Evolutionary conservation across 805 yeast species (phyloP).

Genomic region (Candida odintsovae): DNA sequence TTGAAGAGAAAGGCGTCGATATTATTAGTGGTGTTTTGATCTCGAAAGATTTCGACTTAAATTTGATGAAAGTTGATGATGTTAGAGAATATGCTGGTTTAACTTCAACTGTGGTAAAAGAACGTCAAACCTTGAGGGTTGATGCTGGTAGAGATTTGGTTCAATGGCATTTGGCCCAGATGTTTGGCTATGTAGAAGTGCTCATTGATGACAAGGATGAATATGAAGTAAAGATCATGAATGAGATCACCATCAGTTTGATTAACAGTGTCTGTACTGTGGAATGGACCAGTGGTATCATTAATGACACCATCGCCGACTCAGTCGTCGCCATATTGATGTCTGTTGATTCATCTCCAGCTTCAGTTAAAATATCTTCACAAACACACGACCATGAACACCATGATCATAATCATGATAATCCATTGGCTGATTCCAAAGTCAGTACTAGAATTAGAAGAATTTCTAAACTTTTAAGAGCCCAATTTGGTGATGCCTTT

Average conservation of each 20-base stretch:
- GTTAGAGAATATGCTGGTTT: slow-evolving; percentile 84
- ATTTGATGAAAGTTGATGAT: slow-evolving; percentile 77
- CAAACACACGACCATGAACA: slow-evolving; percentile 44
- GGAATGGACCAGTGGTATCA: slow-evolving; percentile 86
- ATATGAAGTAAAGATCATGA: slow-evolving; percentile 56
- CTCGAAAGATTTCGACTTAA: slow-evolving; percentile 85
- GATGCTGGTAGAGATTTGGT: slow-evolving; percentile 78
- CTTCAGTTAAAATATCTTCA: slow-evolving; percentile 84
- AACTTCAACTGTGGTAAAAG: slow-evolving; percentile 78
- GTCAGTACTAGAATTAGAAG: slow-evolving; percentile 40
- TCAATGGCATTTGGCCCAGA: slow-evolving; percentile 86
- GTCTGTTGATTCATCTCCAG: slow-evolving; percentile 92
- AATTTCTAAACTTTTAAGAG: slow-evolving; percentile 56
- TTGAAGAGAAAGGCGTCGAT: slow-evolving; percentile 40
- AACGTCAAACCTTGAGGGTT: slow-evolving; percentile 71
- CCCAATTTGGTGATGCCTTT: slow-evolving; percentile 86
- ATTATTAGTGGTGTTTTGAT: slow-evolving; percentile 79
- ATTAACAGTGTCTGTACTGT: slow-evolving; percentile 51
- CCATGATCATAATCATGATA: slow-evolving; percentile 12
- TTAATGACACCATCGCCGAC: slow-evolving; percentile 93
- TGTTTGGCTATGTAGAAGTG: slow-evolving; percentile 84
- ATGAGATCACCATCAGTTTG: slow-evolving; percentile 47
- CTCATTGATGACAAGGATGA: slow-evolving; percentile 48
- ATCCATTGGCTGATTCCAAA: slow-evolving; percentile 29
- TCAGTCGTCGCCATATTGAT: slow-evolving; percentile 84